Evolutionary conservation across 352 stramenopile species (phyloP).

Genomic region (Pythium volutum): DNA sequence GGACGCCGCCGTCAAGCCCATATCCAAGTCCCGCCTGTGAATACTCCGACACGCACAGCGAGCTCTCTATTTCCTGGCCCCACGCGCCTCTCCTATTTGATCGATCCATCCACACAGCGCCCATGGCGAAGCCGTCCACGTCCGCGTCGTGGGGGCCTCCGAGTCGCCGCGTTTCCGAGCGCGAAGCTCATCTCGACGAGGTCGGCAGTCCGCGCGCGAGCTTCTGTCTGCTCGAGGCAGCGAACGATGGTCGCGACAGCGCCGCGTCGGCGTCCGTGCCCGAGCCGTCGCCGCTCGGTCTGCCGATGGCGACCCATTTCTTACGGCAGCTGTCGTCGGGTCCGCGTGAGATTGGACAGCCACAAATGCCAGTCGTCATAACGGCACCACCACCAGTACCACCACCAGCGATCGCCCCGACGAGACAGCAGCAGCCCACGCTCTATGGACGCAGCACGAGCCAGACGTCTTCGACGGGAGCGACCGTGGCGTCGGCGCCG

Average conservation of each 20-base stretch:
- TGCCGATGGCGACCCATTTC: not conserved
- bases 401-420: not conserved
- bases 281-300: not conserved
- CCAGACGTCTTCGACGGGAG: slow-evolving; percentile 3
- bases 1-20: no score
- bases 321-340: not conserved
- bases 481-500: slow-evolving; percentile 3
- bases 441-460: not conserved
- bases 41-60: not conserved
- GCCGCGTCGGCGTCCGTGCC: slow-evolving; percentile 2
- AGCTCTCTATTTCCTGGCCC: no score
- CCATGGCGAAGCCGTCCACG: slow-evolving; percentile 13
- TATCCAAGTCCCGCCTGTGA: not conserved
- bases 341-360: not conserved
- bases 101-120: not conserved
- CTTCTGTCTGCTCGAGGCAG: slow-evolving; percentile 60
- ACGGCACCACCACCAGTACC: not conserved
- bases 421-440: not conserved
- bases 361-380: not conserved
- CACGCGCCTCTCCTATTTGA: no score
- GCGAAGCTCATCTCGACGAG: slow-evolving; percentile 17
- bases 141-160: not conserved
- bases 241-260: slow-evolving; percentile 21
- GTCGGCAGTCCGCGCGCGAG: slow-evolving; percentile 46
- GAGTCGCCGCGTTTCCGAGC: not conserved